Conservation (phyloP, 257 asterid species). For the Salvia miltiorrhiza region DNA sequence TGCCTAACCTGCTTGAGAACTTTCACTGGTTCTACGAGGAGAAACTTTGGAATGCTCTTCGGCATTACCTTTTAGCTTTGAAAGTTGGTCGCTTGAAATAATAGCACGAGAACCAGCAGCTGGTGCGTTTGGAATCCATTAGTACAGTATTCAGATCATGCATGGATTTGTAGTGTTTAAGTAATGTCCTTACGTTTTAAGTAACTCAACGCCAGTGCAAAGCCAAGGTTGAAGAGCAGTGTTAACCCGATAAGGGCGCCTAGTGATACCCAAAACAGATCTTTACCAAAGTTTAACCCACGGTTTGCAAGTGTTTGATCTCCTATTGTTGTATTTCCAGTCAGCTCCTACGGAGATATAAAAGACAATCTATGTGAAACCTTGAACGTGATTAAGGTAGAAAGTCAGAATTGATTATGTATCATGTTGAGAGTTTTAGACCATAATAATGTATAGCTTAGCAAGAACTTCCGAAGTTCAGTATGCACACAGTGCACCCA, state of each 20-base stretch:
- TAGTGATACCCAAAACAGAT: constrained; percentile 55
- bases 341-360: constrained; percentile 16
- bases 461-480: neutral
- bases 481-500: constrained; percentile 11
- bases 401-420: neutral
- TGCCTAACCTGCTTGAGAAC: constrained; percentile 29
- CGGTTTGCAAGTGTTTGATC: constrained; percentile 47
- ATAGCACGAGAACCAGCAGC: constrained; percentile 72
- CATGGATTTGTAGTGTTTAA: neutral
- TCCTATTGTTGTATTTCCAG: constrained; percentile 50
- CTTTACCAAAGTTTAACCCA: constrained; percentile 43
- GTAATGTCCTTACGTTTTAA: constrained; percentile 42
- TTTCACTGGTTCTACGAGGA: constrained; percentile 16
- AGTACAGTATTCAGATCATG: neutral
- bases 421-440: neutral
- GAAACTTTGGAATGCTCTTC: constrained; percentile 13
- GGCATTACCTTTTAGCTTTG: constrained; percentile 36
- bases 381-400: too few species aligned
- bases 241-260: constrained; percentile 53
- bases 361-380: neutral
- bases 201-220: constrained; percentile 48
- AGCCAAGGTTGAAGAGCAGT: constrained; percentile 50
- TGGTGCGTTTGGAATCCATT: constrained; percentile 26
- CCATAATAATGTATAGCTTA: neutral
- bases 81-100: constrained; percentile 49